Conservation (phyloP, 345 rosid genomes). For the Euphorbia tirucalli region DNA sequence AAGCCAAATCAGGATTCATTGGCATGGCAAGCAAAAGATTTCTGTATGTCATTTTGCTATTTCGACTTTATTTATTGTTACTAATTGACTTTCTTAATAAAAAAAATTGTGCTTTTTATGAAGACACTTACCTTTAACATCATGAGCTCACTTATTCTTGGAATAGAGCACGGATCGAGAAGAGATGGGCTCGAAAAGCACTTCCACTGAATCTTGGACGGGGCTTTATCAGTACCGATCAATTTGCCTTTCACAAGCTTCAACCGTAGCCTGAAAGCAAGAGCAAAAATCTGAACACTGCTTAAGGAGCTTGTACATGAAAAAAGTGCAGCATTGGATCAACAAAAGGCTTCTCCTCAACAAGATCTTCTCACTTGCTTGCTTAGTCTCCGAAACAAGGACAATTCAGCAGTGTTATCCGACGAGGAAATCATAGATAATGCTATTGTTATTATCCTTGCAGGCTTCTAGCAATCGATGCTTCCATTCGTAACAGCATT, state of each 20-base stretch:
- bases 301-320: too few species aligned
- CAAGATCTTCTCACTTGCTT: too few species aligned
- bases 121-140: conserved; percentile 40
- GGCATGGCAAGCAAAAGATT: conserved; percentile 32
- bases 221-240: conserved; percentile 26
- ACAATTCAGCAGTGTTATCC: too few species aligned
- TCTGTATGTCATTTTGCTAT: too few species aligned
- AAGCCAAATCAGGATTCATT: conserved; percentile 28
- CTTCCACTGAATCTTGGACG: conserved; percentile 21
- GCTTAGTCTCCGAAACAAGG: too few species aligned
- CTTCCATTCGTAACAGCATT: background rate
- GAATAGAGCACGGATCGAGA: conserved; percentile 24
- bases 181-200: conserved; percentile 11
- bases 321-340: too few species aligned
- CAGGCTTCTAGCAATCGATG: background rate
- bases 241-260: conserved; percentile 36
- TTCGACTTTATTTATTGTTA: too few species aligned
- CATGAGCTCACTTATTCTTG: conserved; percentile 27
- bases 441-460: too few species aligned
- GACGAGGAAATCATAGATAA: too few species aligned
- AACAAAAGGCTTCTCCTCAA: too few species aligned
- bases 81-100: background rate
- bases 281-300: background rate
- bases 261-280: too few species aligned
- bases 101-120: conserved; percentile 26